Percentiles rank a stretch among this genome's conserved stretches.
phyloP scores from a whole-genome alignment of 1,284 basidiomycete genomes.

The Apiotrichum sp. region DNA sequence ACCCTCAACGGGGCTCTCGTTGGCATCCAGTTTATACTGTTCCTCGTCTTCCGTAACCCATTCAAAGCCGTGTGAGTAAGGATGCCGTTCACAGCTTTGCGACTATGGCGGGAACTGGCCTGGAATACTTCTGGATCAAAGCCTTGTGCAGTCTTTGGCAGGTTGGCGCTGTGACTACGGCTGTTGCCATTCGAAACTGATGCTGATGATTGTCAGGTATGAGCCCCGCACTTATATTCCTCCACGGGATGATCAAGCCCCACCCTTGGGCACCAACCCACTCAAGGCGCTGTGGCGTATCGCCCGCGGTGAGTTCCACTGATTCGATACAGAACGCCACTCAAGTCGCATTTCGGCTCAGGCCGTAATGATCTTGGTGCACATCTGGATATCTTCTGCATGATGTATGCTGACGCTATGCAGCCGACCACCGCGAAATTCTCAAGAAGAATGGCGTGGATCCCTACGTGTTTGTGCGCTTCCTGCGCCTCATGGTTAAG shows the following conservation, averaged over 20 bases:
- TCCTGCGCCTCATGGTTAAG: conserved; percentile 59
- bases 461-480: conserved; percentile 66
- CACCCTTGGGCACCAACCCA: conserved; percentile 26
- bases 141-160: no score
- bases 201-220: conserved; percentile 48
- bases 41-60: conserved; percentile 53
- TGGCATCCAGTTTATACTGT: conserved; percentile 57
- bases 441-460: conserved; percentile 51
- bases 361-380: no score
- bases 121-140: no score
- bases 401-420: no score
- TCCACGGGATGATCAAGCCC: conserved; percentile 32
- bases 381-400: no score
- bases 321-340: no score
- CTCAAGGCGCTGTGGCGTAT: conserved; percentile 38
- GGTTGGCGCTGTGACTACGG: no score
- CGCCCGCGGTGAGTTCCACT: conserved; percentile 17
- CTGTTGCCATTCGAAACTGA: not conserved
- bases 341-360: no score
- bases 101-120: no score
- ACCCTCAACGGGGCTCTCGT: conserved; percentile 52
- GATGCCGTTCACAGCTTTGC: conserved; percentile 23
- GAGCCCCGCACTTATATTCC: conserved; percentile 67
- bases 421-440: conserved; percentile 50
- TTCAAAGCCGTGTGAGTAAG: conserved; percentile 40